Base-by-base conservation (phyloP, 2,329 filamentous ascomycete species). In the Fusarium proliferatum region DNA sequence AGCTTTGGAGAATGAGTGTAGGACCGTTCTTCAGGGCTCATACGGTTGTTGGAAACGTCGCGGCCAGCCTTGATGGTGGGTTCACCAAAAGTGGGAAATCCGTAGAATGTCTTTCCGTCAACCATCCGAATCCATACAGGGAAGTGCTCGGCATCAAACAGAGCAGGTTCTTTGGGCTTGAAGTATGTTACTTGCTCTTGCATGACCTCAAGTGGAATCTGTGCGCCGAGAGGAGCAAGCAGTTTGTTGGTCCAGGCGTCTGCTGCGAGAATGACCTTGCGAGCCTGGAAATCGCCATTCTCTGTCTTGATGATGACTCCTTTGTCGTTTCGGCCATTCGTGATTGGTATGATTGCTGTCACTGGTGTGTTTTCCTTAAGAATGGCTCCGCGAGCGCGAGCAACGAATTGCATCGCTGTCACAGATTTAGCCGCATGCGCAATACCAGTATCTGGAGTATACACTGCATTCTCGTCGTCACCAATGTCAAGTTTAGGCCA, bases 131-230 rank as follows among this genome's bases (percentile, higher is more conserved):
- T 63, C 60, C 52, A 63, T 2, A 63, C 60, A 9, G 60, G 60
- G 13, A 63, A 63, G 5, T 59, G n/a, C 9, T 23, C n/a, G 3
- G 42, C 6, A 1, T 15, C 17, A 7, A 63, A 63, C 0, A 23
- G 7, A 2, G 34, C 9, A 1, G 53, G 52, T 1, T 63, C 26
- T 9, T 16, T 39, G 1, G 61, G 61, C 28, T 61, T 61, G 45
- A 51, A 64, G 16, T 64, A 64, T 26, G 61, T 64, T 0, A 64
- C 49, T 28, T 64, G 61, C 38, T 64, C 61, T 38, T 64, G 61
- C 56, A 64, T 64, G 0, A 64, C 30, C 13, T 49, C 26, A 3
- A 64, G 45, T 5, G 61, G 56, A 6, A 64, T 42, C 4, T 64
- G 30, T 38, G 26, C 61, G 9, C 61, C 38, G 2, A 64, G 56